These are phyloP conservation scores for Phytophthora pseudosyringae DNA, from an alignment of 352 stramenopile genomes.

Conservation along the genomic window DNA sequence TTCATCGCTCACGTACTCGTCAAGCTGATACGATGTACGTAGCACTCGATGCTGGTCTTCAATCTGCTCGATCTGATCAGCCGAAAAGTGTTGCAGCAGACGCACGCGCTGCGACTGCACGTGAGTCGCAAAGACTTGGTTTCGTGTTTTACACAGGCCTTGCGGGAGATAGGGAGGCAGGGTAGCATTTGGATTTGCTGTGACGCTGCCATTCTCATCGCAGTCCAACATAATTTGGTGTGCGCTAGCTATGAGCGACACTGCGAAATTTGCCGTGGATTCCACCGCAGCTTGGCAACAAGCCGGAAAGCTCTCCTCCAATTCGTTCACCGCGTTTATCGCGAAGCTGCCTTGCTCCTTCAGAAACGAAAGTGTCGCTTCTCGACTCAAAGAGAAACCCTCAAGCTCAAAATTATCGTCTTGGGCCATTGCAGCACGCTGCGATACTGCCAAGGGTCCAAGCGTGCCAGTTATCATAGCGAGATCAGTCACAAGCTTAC, in stretches of 20 bases:
- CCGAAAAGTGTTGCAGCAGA: conserved; percentile 25
- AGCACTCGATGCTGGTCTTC: conserved; percentile 37
- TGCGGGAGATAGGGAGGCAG: conserved; percentile 31
- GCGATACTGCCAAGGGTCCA: conserved; percentile 22
- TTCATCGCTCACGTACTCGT: conserved; percentile 34
- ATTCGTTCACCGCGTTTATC: conserved; percentile 27
- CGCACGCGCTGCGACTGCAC: conserved; percentile 35
- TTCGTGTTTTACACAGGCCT: conserved; percentile 30
- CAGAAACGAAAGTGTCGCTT: conserved; percentile 28
- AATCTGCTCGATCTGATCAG: conserved; percentile 38
- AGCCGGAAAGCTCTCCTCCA: conserved; percentile 19
- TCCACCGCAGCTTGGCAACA: conserved; percentile 32
- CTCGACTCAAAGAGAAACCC: conserved; percentile 25
- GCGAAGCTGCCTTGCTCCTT: conserved; percentile 43
- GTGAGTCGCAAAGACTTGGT: conserved; percentile 34
- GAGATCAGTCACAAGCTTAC: conserved; percentile 38
- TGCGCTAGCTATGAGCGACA: conserved; percentile 28
- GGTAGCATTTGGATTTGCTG: not conserved
- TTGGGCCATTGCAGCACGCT: conserved; percentile 12
- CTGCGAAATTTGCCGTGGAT: conserved; percentile 29
- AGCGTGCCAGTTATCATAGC: conserved; percentile 26
- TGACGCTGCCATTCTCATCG: conserved; percentile 5
- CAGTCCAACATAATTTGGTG: conserved; percentile 20
- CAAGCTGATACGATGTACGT: conserved; percentile 34
- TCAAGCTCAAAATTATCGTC: conserved; percentile 24